These are phyloP conservation scores for Linaria vulgaris DNA, from an alignment of 257 asterid genomes.

Conservation along the genomic window DNA sequence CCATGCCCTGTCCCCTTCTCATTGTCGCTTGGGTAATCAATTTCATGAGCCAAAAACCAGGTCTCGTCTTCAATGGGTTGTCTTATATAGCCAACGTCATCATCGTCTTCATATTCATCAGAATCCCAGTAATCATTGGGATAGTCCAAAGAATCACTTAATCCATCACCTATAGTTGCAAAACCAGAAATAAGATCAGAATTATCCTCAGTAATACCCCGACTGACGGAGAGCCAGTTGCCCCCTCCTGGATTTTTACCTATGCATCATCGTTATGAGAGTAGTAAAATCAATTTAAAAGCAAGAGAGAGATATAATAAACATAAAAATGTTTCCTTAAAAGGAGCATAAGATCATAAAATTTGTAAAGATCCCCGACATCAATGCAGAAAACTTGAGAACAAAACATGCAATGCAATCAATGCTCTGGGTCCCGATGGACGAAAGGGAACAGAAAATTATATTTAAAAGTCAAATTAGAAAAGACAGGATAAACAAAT, in stretches of 20 bases:
- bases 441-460: background rate
- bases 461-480: too few relatives aligned
- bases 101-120: conserved; percentile 95
- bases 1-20: conserved; percentile 86
- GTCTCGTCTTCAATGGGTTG: conserved; percentile 98
- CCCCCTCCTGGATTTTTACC: conserved; percentile 68
- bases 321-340: background rate
- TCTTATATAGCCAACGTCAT: conserved; percentile 93
- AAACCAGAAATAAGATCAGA: conserved; percentile 95
- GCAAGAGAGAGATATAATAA: conserved; percentile 14
- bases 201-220: conserved; percentile 87
- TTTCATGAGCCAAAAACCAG: conserved; percentile 97
- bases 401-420: conserved; percentile 2
- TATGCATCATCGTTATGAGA: conserved; percentile 34
- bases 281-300: conserved; percentile 23
- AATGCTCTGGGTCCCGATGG: conserved; percentile 12
- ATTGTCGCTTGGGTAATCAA: conserved; percentile 95
- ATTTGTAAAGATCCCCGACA: conserved; percentile 10
- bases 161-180: conserved; percentile 89
- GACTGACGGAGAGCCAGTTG: conserved; percentile 95
- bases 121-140: conserved; percentile 97
- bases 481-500: background rate
- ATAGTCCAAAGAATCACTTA: conserved; percentile 80
- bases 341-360: background rate
- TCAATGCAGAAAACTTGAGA: conserved; percentile 7